Evolutionary conservation across 2,329 filamentous ascomycete species (phyloP).

Genomic region (Venturia asperata): DNA sequence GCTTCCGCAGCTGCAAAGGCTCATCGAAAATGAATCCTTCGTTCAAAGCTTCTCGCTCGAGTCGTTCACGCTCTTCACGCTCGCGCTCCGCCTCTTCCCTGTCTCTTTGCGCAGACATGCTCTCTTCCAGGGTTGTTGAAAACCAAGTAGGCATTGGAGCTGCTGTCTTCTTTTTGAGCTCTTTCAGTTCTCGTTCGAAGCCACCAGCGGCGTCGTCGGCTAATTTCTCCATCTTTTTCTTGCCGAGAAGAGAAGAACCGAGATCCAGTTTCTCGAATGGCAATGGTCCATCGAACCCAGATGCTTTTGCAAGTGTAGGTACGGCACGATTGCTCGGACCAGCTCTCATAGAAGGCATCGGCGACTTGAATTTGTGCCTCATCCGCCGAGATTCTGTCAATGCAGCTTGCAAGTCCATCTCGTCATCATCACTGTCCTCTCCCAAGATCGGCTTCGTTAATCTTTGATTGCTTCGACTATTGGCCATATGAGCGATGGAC

Average conservation of each 20-base stretch:
- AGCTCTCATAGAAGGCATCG: slow-evolving; percentile 47
- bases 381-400: slow-evolving; percentile 62
- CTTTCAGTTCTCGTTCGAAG: slow-evolving; percentile 49
- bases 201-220: slow-evolving; percentile 55
- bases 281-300: slow-evolving; percentile 67
- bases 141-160: slow-evolving; percentile 74
- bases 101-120: slow-evolving; percentile 46
- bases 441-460: slow-evolving; percentile 34
- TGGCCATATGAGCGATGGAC: slow-evolving; percentile 66
- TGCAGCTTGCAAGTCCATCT: slow-evolving; percentile 68
- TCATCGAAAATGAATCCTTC: slow-evolving; percentile 59
- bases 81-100: slow-evolving; percentile 33
- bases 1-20: slow-evolving; percentile 49
- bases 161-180: slow-evolving; percentile 36
- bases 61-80: slow-evolving; percentile 25
- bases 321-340: slow-evolving; percentile 30
- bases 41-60: slow-evolving; percentile 43
- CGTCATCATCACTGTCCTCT: slow-evolving; percentile 55
- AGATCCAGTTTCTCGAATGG: slow-evolving; percentile 80
- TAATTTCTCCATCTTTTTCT: slow-evolving; percentile 46
- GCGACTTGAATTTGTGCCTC: slow-evolving; percentile 29
- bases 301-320: slow-evolving; percentile 22
- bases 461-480: slow-evolving; percentile 59
- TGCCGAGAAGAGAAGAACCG: slow-evolving; percentile 51
- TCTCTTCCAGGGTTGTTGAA: slow-evolving; percentile 47